Percentiles rank a stretch among this genome's conserved stretches.
phyloP scores from a whole-genome alignment of 176 grass and related monocot genomes.

The Bromus sterilis region DNA sequence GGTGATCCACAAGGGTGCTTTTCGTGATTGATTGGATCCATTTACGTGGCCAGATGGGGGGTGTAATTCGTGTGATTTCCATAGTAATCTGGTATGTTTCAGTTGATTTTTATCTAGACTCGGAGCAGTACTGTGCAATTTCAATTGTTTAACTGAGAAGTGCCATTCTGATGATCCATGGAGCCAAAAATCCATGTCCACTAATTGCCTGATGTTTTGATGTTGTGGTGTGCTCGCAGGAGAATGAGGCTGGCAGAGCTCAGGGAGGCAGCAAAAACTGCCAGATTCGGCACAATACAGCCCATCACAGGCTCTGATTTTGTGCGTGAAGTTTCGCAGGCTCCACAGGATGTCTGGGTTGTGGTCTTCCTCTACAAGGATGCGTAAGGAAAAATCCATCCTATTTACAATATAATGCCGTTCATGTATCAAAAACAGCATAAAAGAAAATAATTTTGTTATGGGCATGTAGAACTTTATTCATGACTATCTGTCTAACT shows the following conservation, averaged over 20 bases:
- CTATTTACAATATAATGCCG: not conserved
- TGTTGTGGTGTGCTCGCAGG: slow-evolving; percentile 25
- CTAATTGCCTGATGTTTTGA: not conserved
- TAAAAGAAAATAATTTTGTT: not conserved
- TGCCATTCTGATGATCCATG: no score
- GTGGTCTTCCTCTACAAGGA: slow-evolving; percentile 97
- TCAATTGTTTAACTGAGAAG: not conserved
- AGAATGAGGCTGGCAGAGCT: slow-evolving; percentile 85
- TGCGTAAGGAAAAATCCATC: slow-evolving; percentile 28
- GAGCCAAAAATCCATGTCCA: no score
- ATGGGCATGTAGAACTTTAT: not conserved
- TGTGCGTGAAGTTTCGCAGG: slow-evolving; percentile 87
- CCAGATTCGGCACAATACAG: slow-evolving; percentile 50
- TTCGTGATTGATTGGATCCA: not conserved
- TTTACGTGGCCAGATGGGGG: not conserved
- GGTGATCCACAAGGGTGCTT: no score
- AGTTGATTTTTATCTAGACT: not conserved
- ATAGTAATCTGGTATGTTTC: not conserved
- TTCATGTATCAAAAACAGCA: not conserved
- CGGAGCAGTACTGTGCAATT: not conserved
- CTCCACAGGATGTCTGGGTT: slow-evolving; percentile 79
- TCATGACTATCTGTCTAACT: no score
- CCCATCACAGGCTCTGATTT: slow-evolving; percentile 83
- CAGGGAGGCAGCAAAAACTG: slow-evolving; percentile 56
- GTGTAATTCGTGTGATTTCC: not conserved